A percentile compares a stretch with the other conserved stretches of the same genome.
phyloP scores from a whole-genome alignment of 208 protist species.

The Herpetomonas tarakana region DNA sequence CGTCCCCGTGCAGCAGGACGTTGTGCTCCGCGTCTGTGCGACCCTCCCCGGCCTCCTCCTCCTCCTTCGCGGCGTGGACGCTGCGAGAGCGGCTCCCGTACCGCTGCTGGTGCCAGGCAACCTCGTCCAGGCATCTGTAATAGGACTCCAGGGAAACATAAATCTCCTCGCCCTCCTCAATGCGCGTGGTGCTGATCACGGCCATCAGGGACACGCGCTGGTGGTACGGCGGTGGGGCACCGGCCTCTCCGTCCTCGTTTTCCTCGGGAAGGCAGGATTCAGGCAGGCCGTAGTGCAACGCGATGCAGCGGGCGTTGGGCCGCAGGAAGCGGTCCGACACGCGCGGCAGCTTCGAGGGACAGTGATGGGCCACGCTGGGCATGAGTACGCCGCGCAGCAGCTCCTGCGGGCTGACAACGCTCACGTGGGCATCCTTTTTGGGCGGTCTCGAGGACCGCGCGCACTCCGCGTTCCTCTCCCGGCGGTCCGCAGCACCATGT shows the following conservation, averaged over 20 bases:
- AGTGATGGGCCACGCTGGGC: too few relatives aligned
- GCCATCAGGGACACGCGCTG: constrained; percentile 65
- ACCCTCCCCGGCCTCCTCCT: background rate
- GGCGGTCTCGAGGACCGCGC: background rate
- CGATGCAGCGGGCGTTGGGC: constrained; percentile 81
- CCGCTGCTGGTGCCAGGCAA: constrained; percentile 53
- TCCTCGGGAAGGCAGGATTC: constrained; percentile 2
- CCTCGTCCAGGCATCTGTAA: constrained; percentile 78
- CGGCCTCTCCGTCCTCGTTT: background rate
- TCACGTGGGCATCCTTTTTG: background rate
- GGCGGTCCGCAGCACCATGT: too few relatives aligned
- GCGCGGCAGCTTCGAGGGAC: constrained; percentile 7
- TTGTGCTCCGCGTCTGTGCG: constrained; percentile 4
- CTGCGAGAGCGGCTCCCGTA: constrained; percentile 15
- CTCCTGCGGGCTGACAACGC: background rate
- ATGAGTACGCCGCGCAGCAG: background rate
- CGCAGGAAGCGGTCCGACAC: constrained; percentile 23
- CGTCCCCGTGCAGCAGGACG: constrained; percentile 7
- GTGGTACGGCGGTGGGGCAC: constrained; percentile 12
- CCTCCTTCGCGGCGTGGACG: background rate
- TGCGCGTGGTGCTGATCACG: constrained; percentile 50
- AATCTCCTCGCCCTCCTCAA: constrained; percentile 46
- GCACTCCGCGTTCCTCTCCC: too few relatives aligned
- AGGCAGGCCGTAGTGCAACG: constrained; percentile 71
- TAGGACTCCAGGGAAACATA: constrained; percentile 77